Percentiles rank a stretch among this genome's conserved stretches.
These are phyloP conservation scores for Linum usitatissimum DNA, from an alignment of 345 rosid genomes.

Conservation along the genomic window DNA sequence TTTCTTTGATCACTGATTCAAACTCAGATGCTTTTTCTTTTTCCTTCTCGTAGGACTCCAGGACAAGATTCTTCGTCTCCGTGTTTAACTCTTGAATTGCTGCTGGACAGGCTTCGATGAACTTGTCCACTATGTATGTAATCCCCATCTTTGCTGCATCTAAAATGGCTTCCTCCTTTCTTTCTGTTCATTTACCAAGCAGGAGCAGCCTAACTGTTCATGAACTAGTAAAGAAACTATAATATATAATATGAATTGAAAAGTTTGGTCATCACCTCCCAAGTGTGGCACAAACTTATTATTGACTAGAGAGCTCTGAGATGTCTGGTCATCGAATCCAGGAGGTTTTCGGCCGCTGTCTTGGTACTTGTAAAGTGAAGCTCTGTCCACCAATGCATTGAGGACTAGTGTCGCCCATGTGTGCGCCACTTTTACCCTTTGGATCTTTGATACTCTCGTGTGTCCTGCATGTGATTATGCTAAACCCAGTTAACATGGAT, in stretches of 20 bases:
- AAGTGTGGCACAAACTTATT: background rate
- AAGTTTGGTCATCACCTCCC: background rate
- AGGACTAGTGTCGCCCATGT: conserved; percentile 36
- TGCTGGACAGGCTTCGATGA: background rate
- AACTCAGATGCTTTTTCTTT: background rate
- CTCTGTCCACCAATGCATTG: conserved; percentile 10
- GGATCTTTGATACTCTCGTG: conserved; percentile 17
- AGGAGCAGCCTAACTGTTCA: no score
- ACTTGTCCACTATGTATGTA: background rate
- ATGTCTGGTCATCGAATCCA: background rate
- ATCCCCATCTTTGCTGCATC: background rate
- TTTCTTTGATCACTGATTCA: conserved; percentile 9
- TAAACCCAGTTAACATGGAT: no score
- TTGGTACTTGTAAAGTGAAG: background rate
- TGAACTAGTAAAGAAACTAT: background rate
- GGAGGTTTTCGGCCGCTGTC: background rate
- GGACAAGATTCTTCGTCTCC: conserved; percentile 15
- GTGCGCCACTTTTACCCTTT: conserved; percentile 29
- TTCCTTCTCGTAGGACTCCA: conserved; percentile 5
- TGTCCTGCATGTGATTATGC: conserved; percentile 24
- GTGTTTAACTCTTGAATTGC: conserved; percentile 9
- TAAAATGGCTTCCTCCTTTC: background rate
- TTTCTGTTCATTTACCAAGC: no score
- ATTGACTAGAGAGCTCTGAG: background rate
- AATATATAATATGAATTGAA: no score